phyloP scores from a whole-genome alignment of 495 filamentous ascomycete genomes.

The Lophiotrema nucula region DNA sequence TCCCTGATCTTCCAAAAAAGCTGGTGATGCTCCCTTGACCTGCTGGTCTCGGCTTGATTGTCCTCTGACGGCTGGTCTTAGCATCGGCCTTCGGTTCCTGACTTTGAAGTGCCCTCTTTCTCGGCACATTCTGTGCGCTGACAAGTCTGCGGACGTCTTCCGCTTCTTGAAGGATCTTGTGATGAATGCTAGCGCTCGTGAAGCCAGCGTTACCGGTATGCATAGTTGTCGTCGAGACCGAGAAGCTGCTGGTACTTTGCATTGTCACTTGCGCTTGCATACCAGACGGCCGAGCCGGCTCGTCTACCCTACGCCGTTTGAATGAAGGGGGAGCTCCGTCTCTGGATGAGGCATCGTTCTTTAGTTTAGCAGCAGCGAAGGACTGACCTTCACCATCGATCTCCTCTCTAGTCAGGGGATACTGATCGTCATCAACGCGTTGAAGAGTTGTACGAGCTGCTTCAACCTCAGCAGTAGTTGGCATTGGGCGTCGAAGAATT shows the following conservation, averaged over 20 bases:
- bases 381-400: conserved; percentile 37
- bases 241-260: conserved; percentile 27
- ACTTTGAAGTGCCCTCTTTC: background rate
- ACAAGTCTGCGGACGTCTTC: conserved; percentile 6
- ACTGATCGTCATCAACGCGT: conserved; percentile 61
- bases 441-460: conserved; percentile 44
- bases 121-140: background rate
- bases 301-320: conserved; percentile 26
- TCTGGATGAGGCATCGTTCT: too few relatives aligned
- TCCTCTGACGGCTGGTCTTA: conserved; percentile 25
- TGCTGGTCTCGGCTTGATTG: conserved; percentile 29
- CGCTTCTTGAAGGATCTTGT: conserved; percentile 32
- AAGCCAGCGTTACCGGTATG: conserved; percentile 31
- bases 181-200: conserved; percentile 31
- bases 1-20: conserved; percentile 44
- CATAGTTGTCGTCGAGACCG: conserved; percentile 31
- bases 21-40: conserved; percentile 50
- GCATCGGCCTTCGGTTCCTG: conserved; percentile 17
- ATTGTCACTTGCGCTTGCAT: conserved; percentile 32
- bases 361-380: conserved; percentile 20
- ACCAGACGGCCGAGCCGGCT: background rate
- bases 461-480: conserved; percentile 50
- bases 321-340: conserved; percentile 3
- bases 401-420: conserved; percentile 60
- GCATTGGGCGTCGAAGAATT: conserved; percentile 60